Evolutionary conservation across 2,329 filamentous ascomycete genomes (phyloP), one percentile per base, ranked within the genome.

Genomic region (Chlorencoelia australis): DNA sequence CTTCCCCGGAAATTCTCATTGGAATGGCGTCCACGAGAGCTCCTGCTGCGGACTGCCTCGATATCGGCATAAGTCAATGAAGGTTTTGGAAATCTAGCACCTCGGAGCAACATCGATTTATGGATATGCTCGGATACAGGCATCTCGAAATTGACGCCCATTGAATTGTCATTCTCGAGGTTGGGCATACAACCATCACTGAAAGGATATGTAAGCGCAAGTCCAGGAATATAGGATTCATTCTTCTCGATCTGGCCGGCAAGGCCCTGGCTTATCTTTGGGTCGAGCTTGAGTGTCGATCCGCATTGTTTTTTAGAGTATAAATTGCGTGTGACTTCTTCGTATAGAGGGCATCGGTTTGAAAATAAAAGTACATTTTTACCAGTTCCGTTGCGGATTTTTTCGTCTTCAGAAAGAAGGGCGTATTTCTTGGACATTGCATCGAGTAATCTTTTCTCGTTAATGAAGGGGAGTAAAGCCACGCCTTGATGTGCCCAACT

Each of bases 401-500:
- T 66, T 54, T 96, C 91, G 30, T 86, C 84, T 0, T 76, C 68
- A 11, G 75, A 83, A 4, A 98, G 67, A 10, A 84, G 65, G 5
- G 82, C 82, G 53, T 95, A 94, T 51, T 82, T 86, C 45, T 77
- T 80, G 31, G 75, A 72, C 66, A 96, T 89, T 7, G 89, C 89
- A 13, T 71, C 69, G 6, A 98, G 67, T 13, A 98, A 66, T 35
- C 88, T 78, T 35, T 80, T 77, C 69, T 94, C 89, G 51, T 98
- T 88, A 51, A 98, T 98, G 59, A 96, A 98, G 0, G 91, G 91
- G 21, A 98, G 70, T 14, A 98, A 66, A 3, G 86, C 87, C 35
- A 98, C 82, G 45, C 91, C 91, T 59, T 96, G 89, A 91, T 91
- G 98, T 1, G 87, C 86, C 63, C 95, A 93, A 58, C 96, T 98